These are phyloP conservation scores for Fusarium zealandicum DNA, from an alignment of 2,329 filamentous ascomycete species.

Conservation along the genomic window DNA sequence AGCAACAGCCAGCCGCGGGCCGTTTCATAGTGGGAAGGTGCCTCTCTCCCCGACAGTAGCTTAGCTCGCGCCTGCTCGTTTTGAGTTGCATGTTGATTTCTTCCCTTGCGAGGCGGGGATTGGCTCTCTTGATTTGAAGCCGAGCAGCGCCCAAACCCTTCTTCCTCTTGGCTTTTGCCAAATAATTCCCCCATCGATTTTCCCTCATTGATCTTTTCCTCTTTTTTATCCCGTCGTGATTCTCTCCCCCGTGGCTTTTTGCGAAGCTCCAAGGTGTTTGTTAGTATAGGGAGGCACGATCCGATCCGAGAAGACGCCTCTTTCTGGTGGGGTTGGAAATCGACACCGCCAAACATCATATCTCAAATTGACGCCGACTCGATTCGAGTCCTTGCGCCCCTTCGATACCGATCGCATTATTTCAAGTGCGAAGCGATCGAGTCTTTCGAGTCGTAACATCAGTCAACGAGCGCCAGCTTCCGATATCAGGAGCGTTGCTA, in stretches of 20 bases:
- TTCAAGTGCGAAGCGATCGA: background rate
- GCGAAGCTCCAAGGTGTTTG: constrained; percentile 8
- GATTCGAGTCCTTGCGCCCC: constrained; percentile 7
- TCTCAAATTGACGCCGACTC: constrained; percentile 14
- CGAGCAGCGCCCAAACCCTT: constrained; percentile 4
- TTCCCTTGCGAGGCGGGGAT: constrained; percentile 27
- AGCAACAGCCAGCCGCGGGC: constrained; percentile 19
- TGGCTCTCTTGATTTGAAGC: constrained; percentile 27
- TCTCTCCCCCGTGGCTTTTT: background rate
- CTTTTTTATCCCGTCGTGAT: background rate
- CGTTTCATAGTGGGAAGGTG: constrained; percentile 27
- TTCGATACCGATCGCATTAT: background rate
- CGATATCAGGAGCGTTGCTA: background rate
- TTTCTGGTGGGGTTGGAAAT: constrained; percentile 35
- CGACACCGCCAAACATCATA: constrained; percentile 36
- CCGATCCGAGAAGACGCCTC: constrained; percentile 28
- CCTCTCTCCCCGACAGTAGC: constrained; percentile 4
- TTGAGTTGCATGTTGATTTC: constrained; percentile 27
- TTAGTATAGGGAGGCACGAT: constrained; percentile 15
- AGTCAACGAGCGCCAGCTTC: background rate
- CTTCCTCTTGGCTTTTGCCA: constrained; percentile 17
- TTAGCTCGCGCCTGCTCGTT: constrained; percentile 28
- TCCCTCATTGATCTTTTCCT: constrained; percentile 9
- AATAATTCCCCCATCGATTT: constrained; percentile 4
- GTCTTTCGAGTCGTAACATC: background rate